Base-by-base conservation (phyloP, 306 rosid genomes). In the Cucumis cinereus region DNA sequence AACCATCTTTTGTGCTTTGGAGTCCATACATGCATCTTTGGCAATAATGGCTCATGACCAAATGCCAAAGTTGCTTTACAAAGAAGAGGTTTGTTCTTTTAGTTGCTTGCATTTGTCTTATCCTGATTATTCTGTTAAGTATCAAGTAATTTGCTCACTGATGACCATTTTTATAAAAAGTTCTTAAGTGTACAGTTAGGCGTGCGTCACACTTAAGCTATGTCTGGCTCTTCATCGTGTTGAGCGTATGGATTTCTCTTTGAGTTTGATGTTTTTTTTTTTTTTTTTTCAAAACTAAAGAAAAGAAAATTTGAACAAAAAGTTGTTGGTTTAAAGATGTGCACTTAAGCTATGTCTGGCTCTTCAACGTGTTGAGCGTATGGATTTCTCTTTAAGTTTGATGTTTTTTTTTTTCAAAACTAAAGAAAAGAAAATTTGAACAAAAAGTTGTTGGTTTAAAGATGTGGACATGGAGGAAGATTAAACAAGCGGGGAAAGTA, bases 1-100 rank as follows among this genome's bases (percentile, higher is more conserved):
- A 14, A 82, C 97, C 38, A 77, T 94, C 80, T 86, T 88, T 77
- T 84, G 88, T 80, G 97, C 95, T 5, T 82, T 94, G 81, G 98
- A 94, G 90, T 88, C 99, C 81, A 94, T 94, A 81, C 99, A 94
- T 86, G 95, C 97, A 53, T 94, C 97, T 16, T 84, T 94, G 63
- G 88, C 91, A 24, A 89, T 94, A 83, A 94, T 94, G 98, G 86
- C 96, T 59, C 83, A 90, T 74, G 77, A 81, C 73, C 90, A 88
- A 82, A 94, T 94, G 99, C 99, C 97, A 77, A 94, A 90, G 84
- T 94, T 90, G 77, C 87, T 94, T 54, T 92, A 92, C 84, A 94
- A 94, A 74, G 99, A 94, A 90, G 98, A 94, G 98, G 99, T 90
- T 43, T 2, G 47, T 56, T 24, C 72, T 72, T 22, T 60, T 49